Percentiles rank a stretch among this genome's conserved stretches.
phyloP scores from a whole-genome alignment of 371 early-diverging fungal species.

The Mucor mucedo region DNA sequence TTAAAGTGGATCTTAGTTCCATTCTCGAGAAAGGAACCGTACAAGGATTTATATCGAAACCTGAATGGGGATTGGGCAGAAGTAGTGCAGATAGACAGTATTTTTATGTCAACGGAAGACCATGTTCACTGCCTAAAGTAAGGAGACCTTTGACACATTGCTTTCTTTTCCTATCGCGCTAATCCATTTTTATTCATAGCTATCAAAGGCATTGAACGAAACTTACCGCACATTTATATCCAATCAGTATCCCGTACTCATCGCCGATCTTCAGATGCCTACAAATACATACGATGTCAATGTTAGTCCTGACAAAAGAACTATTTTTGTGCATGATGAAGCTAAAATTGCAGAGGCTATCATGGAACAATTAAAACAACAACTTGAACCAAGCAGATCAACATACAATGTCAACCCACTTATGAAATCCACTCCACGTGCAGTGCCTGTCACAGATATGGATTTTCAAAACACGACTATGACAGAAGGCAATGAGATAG shows the following conservation, averaged over 20 bases:
- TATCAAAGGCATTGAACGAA: conserved; percentile 76
- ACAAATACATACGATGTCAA: conserved; percentile 84
- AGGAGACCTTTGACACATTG: not conserved
- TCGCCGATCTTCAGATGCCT: conserved; percentile 71
- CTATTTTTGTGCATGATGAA: conserved; percentile 84
- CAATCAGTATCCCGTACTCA: conserved; percentile 80
- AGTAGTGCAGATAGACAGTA: conserved; percentile 85
- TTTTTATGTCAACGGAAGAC: conserved; percentile 87
- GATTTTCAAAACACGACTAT: not conserved
- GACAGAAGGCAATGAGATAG: not conserved
- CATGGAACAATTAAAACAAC: conserved; percentile 42
- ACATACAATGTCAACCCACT: conserved; percentile 42
- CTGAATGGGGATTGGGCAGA: conserved; percentile 71
- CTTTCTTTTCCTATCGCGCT: not conserved
- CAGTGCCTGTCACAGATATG: not conserved
- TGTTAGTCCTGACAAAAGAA: conserved; percentile 95
- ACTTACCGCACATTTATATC: conserved; percentile 71
- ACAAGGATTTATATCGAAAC: conserved; percentile 70
- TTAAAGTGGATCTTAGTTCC: conserved; percentile 45
- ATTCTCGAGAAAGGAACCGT: conserved; percentile 30
- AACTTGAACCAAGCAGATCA: conserved; percentile 68
- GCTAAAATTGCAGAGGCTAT: conserved; percentile 11
- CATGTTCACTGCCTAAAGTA: conserved; percentile 83
- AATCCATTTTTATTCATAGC: conserved; percentile 25
- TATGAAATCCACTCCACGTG: not conserved